Percentiles rank a stretch among this genome's conserved stretches.
Evolutionary conservation across 805 yeast genomes (phyloP).

Genomic region (Starmera dryadoides): DNA sequence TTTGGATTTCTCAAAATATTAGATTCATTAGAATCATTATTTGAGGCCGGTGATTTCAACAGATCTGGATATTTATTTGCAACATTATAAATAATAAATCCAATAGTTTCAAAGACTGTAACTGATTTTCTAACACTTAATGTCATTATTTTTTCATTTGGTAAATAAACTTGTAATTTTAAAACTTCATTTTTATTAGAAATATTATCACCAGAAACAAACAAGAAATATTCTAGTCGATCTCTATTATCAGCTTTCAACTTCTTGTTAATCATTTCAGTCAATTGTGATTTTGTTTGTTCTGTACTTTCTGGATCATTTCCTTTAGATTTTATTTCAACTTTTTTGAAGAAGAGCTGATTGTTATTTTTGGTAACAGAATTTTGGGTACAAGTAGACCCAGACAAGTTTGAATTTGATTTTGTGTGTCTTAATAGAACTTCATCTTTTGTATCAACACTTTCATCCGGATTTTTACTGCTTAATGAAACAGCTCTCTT

Average conservation of each 20-base stretch:
- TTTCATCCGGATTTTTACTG: not conserved
- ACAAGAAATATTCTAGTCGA: slow-evolving; percentile 37
- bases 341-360: not conserved
- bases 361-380: not conserved
- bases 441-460: not conserved
- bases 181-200: slow-evolving; percentile 11
- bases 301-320: not conserved
- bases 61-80: slow-evolving; percentile 5
- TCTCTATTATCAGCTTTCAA: slow-evolving; percentile 17
- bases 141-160: slow-evolving; percentile 15
- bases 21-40: not conserved
- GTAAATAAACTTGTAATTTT: slow-evolving; percentile 20
- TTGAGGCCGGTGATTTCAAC: slow-evolving; percentile 1
- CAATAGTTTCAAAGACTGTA: slow-evolving; percentile 48
- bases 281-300: slow-evolving; percentile 27
- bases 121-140: slow-evolving; percentile 27
- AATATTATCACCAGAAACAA: slow-evolving; percentile 25
- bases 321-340: not conserved
- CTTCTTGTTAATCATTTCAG: slow-evolving; percentile 36
- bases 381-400: not conserved
- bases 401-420: slow-evolving; percentile 1
- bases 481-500: not conserved
- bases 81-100: slow-evolving; percentile 34
- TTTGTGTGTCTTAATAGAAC: not conserved
- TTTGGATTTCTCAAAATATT: slow-evolving; percentile 47